Conservation (phyloP, 257 asterid genomes). For the Euphrasia confusa region DNA sequence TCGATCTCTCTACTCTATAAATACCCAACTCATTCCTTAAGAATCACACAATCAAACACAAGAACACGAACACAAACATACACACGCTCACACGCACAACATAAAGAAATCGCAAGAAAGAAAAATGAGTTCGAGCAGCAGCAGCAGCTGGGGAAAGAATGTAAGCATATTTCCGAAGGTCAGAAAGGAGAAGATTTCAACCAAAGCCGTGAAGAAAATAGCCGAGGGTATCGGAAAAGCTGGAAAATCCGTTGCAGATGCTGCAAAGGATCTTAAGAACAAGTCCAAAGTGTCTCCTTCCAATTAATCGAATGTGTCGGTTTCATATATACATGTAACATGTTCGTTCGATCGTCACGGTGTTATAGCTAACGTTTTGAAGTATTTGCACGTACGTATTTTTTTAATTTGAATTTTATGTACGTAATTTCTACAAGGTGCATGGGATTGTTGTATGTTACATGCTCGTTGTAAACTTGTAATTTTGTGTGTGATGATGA, state of each 20-base stretch:
- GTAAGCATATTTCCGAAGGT: conserved; percentile 22
- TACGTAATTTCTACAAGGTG: neutral
- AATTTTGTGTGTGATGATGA: too few relatives aligned
- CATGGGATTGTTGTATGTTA: neutral
- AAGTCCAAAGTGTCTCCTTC: neutral
- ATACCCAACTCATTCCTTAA: neutral
- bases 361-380: too few relatives aligned
- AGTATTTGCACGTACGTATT: too few relatives aligned
- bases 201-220: conserved; percentile 19
- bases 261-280: neutral
- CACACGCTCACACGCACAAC: neutral
- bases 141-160: neutral
- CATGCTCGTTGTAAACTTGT: too few relatives aligned
- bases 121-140: conserved; percentile 11
- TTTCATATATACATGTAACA: neutral
- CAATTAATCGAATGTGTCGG: neutral
- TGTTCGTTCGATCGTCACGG: neutral
- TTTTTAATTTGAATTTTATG: too few relatives aligned
- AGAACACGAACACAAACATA: neutral
- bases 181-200: conserved; percentile 12
- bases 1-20: too few relatives aligned
- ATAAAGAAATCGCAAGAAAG: neutral
- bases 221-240: neutral
- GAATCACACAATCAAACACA: neutral
- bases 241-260: neutral